These are phyloP conservation scores for Aspergillus campestris DNA, from an alignment of 495 filamentous ascomycete genomes.

Conservation along the genomic window DNA sequence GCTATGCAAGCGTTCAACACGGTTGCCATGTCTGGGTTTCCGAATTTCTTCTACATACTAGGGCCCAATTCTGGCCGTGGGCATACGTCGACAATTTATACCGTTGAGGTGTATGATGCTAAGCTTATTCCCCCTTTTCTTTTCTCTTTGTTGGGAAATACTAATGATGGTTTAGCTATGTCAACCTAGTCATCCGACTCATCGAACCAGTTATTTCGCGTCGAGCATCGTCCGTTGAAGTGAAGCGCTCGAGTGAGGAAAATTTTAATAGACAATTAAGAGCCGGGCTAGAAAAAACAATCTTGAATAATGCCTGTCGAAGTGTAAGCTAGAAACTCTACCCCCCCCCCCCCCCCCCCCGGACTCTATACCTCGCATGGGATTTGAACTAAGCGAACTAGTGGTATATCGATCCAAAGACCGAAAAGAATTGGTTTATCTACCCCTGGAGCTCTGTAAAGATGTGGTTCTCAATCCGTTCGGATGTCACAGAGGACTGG, in stretches of 20 bases:
- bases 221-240: conserved; percentile 8
- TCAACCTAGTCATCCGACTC: conserved; percentile 5
- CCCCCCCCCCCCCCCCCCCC: neutral
- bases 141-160: too few species aligned
- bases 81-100: conserved; percentile 1
- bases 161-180: neutral
- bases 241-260: conserved; percentile 5
- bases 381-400: neutral
- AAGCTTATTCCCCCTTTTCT: too few species aligned
- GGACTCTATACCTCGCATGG: neutral
- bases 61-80: conserved; percentile 12
- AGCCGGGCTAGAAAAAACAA: conserved; percentile 6
- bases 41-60: conserved; percentile 12
- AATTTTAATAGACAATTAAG: conserved; percentile 4
- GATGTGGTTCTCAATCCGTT: conserved; percentile 1
- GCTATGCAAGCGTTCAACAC: conserved; percentile 7
- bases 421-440: conserved; percentile 10
- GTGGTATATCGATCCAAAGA: conserved; percentile 4
- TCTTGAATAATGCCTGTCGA: conserved; percentile 5
- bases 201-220: conserved; percentile 4
- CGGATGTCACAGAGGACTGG: too few species aligned
- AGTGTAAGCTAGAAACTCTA: conserved; percentile 2
- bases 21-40: conserved; percentile 12
- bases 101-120: too few species aligned
- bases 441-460: conserved; percentile 14